Evolutionary conservation across 176 grass and related monocot genomes (phyloP).

Genomic region (Areca catechu): DNA sequence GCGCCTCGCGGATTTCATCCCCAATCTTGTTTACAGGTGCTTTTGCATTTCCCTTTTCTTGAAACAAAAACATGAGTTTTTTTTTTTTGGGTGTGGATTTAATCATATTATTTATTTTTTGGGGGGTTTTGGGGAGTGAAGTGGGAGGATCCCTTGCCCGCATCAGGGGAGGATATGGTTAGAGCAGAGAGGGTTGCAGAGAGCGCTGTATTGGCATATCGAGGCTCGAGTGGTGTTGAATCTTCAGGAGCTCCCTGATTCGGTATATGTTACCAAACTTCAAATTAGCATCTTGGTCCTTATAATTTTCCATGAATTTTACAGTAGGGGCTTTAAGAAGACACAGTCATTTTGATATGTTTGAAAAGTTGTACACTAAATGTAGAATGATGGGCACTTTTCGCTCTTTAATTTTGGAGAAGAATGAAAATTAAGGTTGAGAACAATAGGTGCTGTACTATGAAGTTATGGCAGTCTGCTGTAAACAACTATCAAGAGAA

Average conservation of each 20-base stretch:
- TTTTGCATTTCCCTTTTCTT: neutral
- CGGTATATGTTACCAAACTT: conserved; percentile 27
- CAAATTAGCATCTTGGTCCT: no score
- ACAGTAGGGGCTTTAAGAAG: no score
- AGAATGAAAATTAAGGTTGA: no score
- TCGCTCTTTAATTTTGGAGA: no score
- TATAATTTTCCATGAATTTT: no score
- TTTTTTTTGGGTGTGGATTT: conserved; percentile 4
- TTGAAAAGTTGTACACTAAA: no score
- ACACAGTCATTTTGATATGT: no score
- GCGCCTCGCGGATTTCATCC: conserved; percentile 82
- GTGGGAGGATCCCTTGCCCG: conserved; percentile 88
- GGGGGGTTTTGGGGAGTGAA: conserved; percentile 15
- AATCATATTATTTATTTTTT: conserved; percentile 6
- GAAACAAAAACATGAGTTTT: neutral
- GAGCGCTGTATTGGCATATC: conserved; percentile 91
- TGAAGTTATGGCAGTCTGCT: no score
- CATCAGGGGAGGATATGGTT: conserved; percentile 83
- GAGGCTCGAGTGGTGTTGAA: conserved; percentile 88
- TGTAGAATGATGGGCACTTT: no score
- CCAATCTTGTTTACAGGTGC: conserved; percentile 88
- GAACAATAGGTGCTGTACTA: no score
- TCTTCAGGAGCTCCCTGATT: conserved; percentile 63
- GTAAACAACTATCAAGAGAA: no score
- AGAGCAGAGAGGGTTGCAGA: conserved; percentile 81